Conservation (phyloP, 768 basidiomycete species). For the Kwoniella dejecticola region DNA sequence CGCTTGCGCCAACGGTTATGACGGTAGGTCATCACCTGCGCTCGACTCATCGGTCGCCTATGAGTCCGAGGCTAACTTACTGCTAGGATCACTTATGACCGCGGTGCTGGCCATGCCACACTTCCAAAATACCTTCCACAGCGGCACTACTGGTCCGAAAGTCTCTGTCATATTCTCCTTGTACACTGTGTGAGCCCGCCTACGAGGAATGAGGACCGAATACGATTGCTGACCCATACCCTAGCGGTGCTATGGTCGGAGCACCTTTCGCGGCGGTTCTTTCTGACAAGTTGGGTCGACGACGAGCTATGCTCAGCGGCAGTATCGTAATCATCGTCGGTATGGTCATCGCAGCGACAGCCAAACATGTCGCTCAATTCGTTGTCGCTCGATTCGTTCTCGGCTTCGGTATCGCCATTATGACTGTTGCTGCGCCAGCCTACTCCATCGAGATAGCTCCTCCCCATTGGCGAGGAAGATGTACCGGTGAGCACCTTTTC, state of each 20-base stretch:
- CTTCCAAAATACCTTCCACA: slow-evolving; percentile 35
- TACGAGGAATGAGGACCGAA: background rate
- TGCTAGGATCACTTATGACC: slow-evolving; percentile 32
- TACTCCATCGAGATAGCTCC: slow-evolving; percentile 67
- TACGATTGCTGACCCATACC: background rate
- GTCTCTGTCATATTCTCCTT: slow-evolving; percentile 41
- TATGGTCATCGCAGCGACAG: slow-evolving; percentile 60
- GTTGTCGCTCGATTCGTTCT: slow-evolving; percentile 61
- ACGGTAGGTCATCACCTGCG: slow-evolving; percentile 18
- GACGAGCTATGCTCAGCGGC: slow-evolving; percentile 53
- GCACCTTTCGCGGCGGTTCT: slow-evolving; percentile 52
- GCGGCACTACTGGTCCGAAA: slow-evolving; percentile 23
- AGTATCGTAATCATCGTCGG: slow-evolving; percentile 53
- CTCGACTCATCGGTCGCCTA: background rate
- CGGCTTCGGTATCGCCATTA: slow-evolving; percentile 61
- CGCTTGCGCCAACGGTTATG: slow-evolving; percentile 38
- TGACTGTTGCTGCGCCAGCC: slow-evolving; percentile 53
- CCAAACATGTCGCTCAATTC: slow-evolving; percentile 60
- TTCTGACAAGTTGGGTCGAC: slow-evolving; percentile 52
- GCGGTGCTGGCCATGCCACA: slow-evolving; percentile 38
- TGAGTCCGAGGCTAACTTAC: background rate
- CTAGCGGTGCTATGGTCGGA: slow-evolving; percentile 43
- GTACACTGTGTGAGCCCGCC: slow-evolving; percentile 26
- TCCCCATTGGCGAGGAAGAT: slow-evolving; percentile 32
- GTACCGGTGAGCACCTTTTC: slow-evolving; percentile 20